Evolutionary conservation across 2,329 filamentous ascomycete genomes (phyloP), one percentile per base, ranked within the genome.

Genomic region (Pseudohalonectria lignicola): DNA sequence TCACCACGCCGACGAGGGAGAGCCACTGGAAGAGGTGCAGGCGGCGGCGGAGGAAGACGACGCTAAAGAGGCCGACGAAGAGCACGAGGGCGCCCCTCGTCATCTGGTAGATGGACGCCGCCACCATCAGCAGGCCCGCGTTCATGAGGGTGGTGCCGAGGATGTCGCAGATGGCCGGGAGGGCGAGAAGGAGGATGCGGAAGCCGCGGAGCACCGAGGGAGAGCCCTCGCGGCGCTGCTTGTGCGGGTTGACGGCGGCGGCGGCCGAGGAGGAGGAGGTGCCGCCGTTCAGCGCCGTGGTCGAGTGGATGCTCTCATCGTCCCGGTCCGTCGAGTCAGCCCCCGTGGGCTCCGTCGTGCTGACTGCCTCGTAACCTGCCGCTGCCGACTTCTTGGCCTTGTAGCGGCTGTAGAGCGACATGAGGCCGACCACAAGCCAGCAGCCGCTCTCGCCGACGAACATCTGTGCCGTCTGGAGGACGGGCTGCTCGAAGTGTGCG

Each of bases 91-190:
- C 92, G 8, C 92, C 92, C 42, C 92, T 73, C 1, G 90, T 96
- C 92, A 98, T 98, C 63, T 98, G 92, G 62, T 95, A 90, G 53
- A 98, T 95, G 43, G 86, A 93, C 2, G 92, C 86, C 11, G 86
- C 92, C 18, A 96, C 88, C 55, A 96, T 88, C 35, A 96, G 71
- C 47, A 98, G 69, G 4, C 92, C 92, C 4, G 86, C 84, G 54
- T 98, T 98, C 88, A 98, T 96, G 39, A 96, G 73, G 4, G 92
- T 98, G 4, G 92, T 98, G 34, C 86, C 92, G 18, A 84, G 78
- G 46, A 96, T 94, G 56, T 98, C 92, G 62, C 88, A 95, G 53
- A 87, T 82, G 31, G 92, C 85, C 1, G 92, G 92, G 10, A 94
- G 66, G 7, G 87, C 81, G 39, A 98, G 73, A 21, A 96, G 61